phyloP scores from a whole-genome alignment of 2,329 filamentous ascomycete species.

The Fusarium hostae region DNA sequence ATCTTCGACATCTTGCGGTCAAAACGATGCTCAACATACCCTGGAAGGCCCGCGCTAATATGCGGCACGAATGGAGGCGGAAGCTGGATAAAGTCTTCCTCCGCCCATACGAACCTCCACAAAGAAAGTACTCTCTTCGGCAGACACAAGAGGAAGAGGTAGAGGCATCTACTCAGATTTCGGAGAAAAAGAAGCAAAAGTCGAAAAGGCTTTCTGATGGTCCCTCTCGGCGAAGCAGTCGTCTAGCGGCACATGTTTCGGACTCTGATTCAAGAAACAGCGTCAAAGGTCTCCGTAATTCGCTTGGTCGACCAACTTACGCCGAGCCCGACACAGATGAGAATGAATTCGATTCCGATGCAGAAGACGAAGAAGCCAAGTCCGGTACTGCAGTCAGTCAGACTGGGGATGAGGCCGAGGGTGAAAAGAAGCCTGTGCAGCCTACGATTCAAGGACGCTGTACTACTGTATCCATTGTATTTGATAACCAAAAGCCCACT shows the following conservation, averaged over 20 bases:
- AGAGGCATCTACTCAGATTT: neutral
- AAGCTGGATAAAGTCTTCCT: conserved; percentile 75
- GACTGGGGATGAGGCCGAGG: conserved; percentile 13
- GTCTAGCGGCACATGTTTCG: conserved; percentile 47
- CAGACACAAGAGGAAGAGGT: conserved; percentile 16
- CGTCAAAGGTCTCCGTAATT: conserved; percentile 29
- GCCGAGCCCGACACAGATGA: conserved; percentile 59
- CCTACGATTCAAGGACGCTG: conserved; percentile 76
- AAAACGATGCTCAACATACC: conserved; percentile 82
- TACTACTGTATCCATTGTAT: conserved; percentile 74
- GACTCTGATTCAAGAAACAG: conserved; percentile 42
- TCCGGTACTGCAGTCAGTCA: neutral
- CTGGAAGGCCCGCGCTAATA: conserved; percentile 84
- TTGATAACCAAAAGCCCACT: conserved; percentile 79
- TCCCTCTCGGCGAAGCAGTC: conserved; percentile 52
- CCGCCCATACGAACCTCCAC: conserved; percentile 58
- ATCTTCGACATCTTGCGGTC: conserved; percentile 76
- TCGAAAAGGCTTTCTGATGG: conserved; percentile 30
- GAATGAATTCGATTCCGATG: conserved; percentile 52
- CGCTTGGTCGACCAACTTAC: conserved; percentile 49
- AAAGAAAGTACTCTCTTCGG: conserved; percentile 37
- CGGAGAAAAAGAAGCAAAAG: conserved; percentile 32
- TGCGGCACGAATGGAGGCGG: conserved; percentile 82
- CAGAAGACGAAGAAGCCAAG: conserved; percentile 31
- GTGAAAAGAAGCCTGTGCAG: conserved; percentile 52